Conservation (phyloP, 805 yeast species). For the Yarrowia sp. region DNA sequence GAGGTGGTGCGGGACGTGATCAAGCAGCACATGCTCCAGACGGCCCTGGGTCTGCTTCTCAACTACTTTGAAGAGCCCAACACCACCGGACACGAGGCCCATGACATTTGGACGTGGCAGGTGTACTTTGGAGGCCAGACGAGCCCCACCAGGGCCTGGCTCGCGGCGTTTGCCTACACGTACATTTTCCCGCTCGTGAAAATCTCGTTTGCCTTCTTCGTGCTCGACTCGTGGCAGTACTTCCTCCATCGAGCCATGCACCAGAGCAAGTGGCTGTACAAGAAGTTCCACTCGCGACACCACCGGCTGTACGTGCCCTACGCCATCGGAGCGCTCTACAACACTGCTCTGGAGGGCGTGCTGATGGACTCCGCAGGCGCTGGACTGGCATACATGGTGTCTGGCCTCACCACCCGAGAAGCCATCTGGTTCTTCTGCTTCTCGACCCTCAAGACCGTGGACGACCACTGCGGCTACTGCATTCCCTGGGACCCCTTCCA, state of each 20-base stretch:
- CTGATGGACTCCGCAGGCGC: conserved; percentile 91
- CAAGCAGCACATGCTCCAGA: conserved; percentile 84
- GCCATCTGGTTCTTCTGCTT: conserved; percentile 75
- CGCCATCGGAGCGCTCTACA: conserved; percentile 95
- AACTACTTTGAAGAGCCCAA: conserved; percentile 60
- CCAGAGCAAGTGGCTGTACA: conserved; percentile 74
- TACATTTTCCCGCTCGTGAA: conserved; percentile 57
- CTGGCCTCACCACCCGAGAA: conserved; percentile 78
- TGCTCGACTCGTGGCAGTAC: conserved; percentile 96
- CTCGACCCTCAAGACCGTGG: conserved; percentile 95
- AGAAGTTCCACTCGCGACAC: conserved; percentile 89
- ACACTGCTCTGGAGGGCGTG: conserved; percentile 93
- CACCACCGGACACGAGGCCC: conserved; percentile 59
- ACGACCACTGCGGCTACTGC: conserved; percentile 98
- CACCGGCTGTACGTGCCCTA: conserved; percentile 94
- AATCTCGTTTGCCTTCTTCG: conserved; percentile 65
- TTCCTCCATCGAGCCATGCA: conserved; percentile 91
- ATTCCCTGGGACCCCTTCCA: conserved; percentile 93
- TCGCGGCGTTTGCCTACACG: conserved; percentile 54
- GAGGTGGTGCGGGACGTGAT: conserved; percentile 84
- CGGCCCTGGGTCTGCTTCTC: conserved; percentile 67
- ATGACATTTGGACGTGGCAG: conserved; percentile 53
- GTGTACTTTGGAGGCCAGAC: conserved; percentile 18
- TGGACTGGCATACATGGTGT: conserved; percentile 73
- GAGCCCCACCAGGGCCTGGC: conserved; percentile 51